These are phyloP conservation scores for Trichoderma pleuroti DNA, from an alignment of 2,329 filamentous ascomycete genomes.

Conservation along the genomic window DNA sequence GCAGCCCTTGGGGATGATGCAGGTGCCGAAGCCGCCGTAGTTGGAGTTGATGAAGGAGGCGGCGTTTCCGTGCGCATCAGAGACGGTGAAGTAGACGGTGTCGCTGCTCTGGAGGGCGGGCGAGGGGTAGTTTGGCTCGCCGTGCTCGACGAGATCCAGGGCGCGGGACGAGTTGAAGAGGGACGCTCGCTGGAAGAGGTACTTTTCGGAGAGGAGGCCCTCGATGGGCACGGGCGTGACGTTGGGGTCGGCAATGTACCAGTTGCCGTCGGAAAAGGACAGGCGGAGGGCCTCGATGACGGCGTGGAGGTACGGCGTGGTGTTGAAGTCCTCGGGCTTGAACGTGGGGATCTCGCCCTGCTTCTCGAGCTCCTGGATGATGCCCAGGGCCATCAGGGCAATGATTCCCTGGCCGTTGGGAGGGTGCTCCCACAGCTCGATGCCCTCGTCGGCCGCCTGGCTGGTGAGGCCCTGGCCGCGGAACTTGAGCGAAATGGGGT, in stretches of 20 bases:
- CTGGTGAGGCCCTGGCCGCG: conserved; percentile 53
- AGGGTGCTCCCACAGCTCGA: conserved; percentile 94
- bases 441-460: conserved; percentile 41
- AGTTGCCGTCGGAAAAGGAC: conserved; percentile 82
- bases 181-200: conserved; percentile 66
- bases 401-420: conserved; percentile 96
- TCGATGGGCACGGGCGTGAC: conserved; percentile 64
- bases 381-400: conserved; percentile 88
- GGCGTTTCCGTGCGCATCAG: conserved; percentile 79
- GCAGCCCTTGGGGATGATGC: conserved; percentile 78
- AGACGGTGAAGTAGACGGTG: conserved; percentile 89
- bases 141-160: conserved; percentile 62
- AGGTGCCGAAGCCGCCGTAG: conserved; percentile 83
- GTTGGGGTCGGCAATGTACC: conserved; percentile 86
- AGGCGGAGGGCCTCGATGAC: conserved; percentile 85
- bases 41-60: conserved; percentile 97
- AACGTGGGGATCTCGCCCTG: conserved; percentile 72
- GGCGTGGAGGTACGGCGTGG: conserved; percentile 74
- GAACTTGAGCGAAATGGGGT: conserved; percentile 80
- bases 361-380: conserved; percentile 80
- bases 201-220: conserved; percentile 66
- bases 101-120: conserved; percentile 83
- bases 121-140: conserved; percentile 50
- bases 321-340: conserved; percentile 71
- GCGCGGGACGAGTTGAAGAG: conserved; percentile 57